A percentile compares a stretch with the other conserved stretches of the same genome.
phyloP scores from a whole-genome alignment of 1,284 basidiomycete genomes.

The Quambalaria eucalypti region DNA sequence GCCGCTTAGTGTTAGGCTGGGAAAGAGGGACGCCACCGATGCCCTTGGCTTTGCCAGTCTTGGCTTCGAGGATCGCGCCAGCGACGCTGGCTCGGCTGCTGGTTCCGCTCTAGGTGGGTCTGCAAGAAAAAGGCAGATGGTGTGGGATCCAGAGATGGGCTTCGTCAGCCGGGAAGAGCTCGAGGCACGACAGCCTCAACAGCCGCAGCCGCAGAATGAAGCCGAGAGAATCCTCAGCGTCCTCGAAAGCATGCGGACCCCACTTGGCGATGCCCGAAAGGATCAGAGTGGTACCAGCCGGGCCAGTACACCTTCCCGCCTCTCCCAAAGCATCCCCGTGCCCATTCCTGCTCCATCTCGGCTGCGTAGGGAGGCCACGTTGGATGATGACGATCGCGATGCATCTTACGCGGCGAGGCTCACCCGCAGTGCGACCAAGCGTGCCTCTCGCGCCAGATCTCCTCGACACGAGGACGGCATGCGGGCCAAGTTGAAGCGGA shows the following conservation, averaged over 20 bases:
- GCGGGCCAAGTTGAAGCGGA: background rate
- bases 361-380: background rate
- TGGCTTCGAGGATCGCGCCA: background rate
- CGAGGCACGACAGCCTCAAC: slow-evolving; percentile 24
- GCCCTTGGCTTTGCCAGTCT: slow-evolving; percentile 2
- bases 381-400: background rate
- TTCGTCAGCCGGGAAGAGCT: slow-evolving; percentile 39
- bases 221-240: slow-evolving; percentile 48
- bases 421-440: no score
- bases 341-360: background rate
- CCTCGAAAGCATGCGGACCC: slow-evolving; percentile 45
- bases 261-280: slow-evolving; percentile 25
- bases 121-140: slow-evolving; percentile 34
- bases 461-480: background rate
- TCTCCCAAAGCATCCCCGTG: background rate
- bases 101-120: no score
- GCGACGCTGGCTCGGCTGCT: slow-evolving; percentile 1
- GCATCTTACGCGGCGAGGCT: background rate
- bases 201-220: slow-evolving; percentile 46
- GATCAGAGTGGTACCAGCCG: background rate
- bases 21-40: background rate
- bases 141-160: slow-evolving; percentile 39
- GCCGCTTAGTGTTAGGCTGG: background rate
- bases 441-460: no score
- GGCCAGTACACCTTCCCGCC: background rate